Evolutionary conservation across 768 basidiomycete genomes (phyloP).

Genomic region (Mycena rebaudengoi): DNA sequence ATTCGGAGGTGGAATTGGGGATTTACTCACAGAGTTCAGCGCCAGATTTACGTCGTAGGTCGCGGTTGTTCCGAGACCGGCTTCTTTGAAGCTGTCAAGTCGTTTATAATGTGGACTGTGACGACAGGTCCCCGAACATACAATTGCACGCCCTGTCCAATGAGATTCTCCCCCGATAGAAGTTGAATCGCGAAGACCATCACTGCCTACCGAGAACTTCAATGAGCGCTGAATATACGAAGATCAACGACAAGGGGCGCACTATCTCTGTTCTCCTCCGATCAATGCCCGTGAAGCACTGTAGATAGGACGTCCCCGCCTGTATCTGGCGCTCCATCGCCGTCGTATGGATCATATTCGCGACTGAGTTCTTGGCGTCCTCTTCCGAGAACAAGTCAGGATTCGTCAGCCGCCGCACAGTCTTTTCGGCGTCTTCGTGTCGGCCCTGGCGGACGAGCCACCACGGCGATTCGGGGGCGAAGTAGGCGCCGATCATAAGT

Average conservation of each 20-base stretch:
- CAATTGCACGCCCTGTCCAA: constrained; percentile 34
- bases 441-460: constrained; percentile 32
- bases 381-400: constrained; percentile 21
- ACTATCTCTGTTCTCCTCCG: constrained; percentile 32
- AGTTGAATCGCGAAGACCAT: constrained; percentile 36
- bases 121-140: too few relatives aligned
- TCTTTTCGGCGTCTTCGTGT: constrained; percentile 26
- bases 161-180: constrained; percentile 30
- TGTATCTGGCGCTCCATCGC: constrained; percentile 30
- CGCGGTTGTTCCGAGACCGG: constrained; percentile 22
- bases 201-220: constrained; percentile 32
- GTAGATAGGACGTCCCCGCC: constrained; percentile 29
- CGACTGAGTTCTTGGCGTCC: constrained; percentile 26
- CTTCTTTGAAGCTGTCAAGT: constrained; percentile 27
- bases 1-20: neutral
- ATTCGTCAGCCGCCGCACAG: constrained; percentile 27
- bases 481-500: constrained; percentile 25
- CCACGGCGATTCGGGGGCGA: constrained; percentile 30
- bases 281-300: constrained; percentile 31
- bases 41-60: constrained; percentile 30
- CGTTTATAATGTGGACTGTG: too few relatives aligned
- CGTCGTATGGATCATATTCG: constrained; percentile 33
- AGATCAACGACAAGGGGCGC: too few relatives aligned
- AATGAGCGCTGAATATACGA: too few relatives aligned
- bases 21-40: constrained; percentile 24